Conservation (phyloP, 1,139 yeast species). For the Arxiozyma bovina region DNA sequence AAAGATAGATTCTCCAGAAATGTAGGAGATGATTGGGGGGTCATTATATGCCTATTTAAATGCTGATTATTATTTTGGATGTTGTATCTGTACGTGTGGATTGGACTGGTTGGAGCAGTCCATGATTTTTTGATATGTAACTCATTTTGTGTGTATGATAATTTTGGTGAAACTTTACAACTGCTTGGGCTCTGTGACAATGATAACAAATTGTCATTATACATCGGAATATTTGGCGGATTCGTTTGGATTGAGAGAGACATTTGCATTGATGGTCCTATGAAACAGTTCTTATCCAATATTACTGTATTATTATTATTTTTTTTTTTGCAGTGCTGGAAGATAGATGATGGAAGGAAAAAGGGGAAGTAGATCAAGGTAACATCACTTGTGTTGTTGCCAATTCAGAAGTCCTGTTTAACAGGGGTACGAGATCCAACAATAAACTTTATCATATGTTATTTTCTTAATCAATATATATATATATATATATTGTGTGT, state of each 20-base stretch:
- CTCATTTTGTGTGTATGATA: not conserved
- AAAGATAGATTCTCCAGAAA: not conserved
- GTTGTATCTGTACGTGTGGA: conserved; percentile 6
- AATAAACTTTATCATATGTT: too few relatives aligned
- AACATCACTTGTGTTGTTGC: too few relatives aligned
- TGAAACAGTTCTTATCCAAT: too few relatives aligned
- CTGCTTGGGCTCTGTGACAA: not conserved
- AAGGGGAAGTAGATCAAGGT: too few relatives aligned
- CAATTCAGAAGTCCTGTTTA: too few relatives aligned
- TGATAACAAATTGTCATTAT: not conserved
- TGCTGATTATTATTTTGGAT: not conserved
- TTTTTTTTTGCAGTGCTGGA: not conserved
- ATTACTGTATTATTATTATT: too few relatives aligned
- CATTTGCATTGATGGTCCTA: not conserved
- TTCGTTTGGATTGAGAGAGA: not conserved
- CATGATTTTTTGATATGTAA: conserved; percentile 14
- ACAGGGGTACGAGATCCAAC: too few relatives aligned
- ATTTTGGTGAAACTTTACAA: conserved; percentile 4
- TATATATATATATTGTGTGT: too few relatives aligned
- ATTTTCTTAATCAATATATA: too few relatives aligned
- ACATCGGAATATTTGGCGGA: conserved; percentile 2
- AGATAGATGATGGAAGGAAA: too few relatives aligned
- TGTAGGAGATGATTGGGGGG: conserved; percentile 19
- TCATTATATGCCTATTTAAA: conserved; percentile 7
- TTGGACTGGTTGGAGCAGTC: conserved; percentile 30